Percentiles rank a stretch among this genome's conserved stretches.
phyloP scores from a whole-genome alignment of 2,329 filamentous ascomycete species.

The Rhynchosporium secalis region DNA sequence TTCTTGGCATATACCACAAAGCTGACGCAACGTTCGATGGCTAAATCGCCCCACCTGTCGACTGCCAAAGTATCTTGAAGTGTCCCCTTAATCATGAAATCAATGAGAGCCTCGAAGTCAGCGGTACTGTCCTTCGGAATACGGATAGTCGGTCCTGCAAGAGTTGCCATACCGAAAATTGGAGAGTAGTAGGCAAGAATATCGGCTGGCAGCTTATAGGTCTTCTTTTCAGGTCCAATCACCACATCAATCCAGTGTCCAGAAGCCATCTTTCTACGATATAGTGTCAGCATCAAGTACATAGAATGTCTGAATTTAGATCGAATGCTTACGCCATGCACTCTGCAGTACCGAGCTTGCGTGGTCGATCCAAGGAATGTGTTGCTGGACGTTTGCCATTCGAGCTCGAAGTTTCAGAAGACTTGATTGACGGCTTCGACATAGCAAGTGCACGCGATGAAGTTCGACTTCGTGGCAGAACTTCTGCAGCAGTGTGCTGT shows the following conservation, averaged over 20 bases:
- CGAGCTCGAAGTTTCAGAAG: not conserved
- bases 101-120: not conserved
- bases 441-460: too few relatives aligned
- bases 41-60: not conserved
- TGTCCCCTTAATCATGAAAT: not conserved
- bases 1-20: not conserved
- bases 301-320: too few relatives aligned
- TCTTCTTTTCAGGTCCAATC: not conserved
- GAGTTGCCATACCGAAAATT: not conserved
- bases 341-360: not conserved
- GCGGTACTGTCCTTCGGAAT: not conserved
- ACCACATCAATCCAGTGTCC: not conserved
- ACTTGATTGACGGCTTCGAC: too few relatives aligned
- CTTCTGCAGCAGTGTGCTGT: too few relatives aligned
- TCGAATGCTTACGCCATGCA: not conserved
- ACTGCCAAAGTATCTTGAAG: not conserved
- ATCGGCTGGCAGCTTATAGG: not conserved
- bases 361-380: not conserved
- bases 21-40: not conserved
- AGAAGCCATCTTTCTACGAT: too few relatives aligned
- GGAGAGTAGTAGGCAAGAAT: not conserved
- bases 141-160: not conserved
- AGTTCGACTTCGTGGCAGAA: too few relatives aligned
- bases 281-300: too few relatives aligned
- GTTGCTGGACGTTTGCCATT: not conserved